Evolutionary conservation across 1,284 basidiomycete species (phyloP).

Genomic region (Irpex rosettiformis): DNA sequence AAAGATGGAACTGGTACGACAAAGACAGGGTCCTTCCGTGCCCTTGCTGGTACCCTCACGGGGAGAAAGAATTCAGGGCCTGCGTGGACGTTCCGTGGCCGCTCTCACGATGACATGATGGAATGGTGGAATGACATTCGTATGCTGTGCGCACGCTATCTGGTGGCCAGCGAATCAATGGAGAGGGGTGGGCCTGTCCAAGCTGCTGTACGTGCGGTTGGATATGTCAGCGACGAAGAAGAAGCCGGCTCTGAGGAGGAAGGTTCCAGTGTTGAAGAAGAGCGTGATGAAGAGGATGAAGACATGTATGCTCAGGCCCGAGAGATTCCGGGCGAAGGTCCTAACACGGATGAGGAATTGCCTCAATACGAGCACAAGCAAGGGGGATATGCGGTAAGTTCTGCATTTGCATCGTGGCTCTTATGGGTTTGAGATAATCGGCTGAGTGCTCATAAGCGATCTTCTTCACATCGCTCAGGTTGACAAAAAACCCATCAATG

Average conservation of each 20-base stretch:
- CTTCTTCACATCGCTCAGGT: constrained; percentile 17
- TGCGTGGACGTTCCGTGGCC: constrained; percentile 90
- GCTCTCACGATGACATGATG: constrained; percentile 97
- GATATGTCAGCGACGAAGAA: constrained; percentile 80
- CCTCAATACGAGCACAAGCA: constrained; percentile 52
- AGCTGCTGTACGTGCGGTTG: constrained; percentile 88
- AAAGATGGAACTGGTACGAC: constrained; percentile 76
- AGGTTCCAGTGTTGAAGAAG: constrained; percentile 73
- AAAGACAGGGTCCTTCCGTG: constrained; percentile 51
- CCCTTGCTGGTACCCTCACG: constrained; percentile 31
- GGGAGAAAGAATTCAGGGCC: constrained; percentile 43
- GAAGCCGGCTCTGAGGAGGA: constrained; percentile 67
- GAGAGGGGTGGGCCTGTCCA: constrained; percentile 92
- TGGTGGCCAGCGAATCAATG: constrained; percentile 93
- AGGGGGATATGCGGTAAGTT: constrained; percentile 73
- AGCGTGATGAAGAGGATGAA: constrained; percentile 59
- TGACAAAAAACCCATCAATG: constrained; percentile 26
- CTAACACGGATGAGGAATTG: constrained; percentile 34
- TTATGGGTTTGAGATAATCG: not conserved
- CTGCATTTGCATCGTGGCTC: not conserved
- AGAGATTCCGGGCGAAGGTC: constrained; percentile 25
- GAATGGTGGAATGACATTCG: constrained; percentile 99
- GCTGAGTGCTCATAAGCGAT: constrained; percentile 4
- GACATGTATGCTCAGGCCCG: constrained; percentile 43
- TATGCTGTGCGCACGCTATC: constrained; percentile 94